phyloP scores from a whole-genome alignment of 2,329 filamentous ascomycete genomes.

The Ilyonectria destructans region DNA sequence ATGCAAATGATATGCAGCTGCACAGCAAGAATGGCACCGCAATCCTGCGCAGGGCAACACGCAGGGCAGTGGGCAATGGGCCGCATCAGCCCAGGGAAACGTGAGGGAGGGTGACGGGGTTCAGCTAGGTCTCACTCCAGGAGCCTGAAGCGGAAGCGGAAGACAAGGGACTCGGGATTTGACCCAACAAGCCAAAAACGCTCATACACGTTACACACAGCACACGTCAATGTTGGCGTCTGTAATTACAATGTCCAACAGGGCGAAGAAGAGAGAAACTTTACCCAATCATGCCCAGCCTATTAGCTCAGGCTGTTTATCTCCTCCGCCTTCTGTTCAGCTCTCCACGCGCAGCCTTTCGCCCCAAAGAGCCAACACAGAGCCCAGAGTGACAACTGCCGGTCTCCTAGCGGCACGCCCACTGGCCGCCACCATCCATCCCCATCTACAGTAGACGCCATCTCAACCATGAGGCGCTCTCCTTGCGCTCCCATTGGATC shows the following conservation, averaged over 20 bases:
- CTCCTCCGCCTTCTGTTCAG: neutral
- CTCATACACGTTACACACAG: constrained; percentile 11
- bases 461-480: constrained; percentile 8
- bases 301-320: neutral
- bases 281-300: too few species aligned
- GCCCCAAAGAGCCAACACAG: neutral
- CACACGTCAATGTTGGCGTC: neutral
- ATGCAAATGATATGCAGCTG: constrained; percentile 37
- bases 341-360: neutral
- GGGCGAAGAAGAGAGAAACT: too few species aligned
- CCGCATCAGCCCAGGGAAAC: neutral
- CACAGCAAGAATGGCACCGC: constrained; percentile 27
- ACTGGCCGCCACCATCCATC: constrained; percentile 15
- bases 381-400: constrained; percentile 23
- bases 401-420: constrained; percentile 32
- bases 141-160: neutral
- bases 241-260: neutral
- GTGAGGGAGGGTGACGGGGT: constrained; percentile 12
- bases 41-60: constrained; percentile 15
- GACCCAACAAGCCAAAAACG: constrained; percentile 16
- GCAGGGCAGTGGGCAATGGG: neutral
- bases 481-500: constrained; percentile 15
- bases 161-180: constrained; percentile 2
- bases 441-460: constrained; percentile 22
- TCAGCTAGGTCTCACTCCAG: constrained; percentile 24